Conservation (phyloP, 257 asterid species). For the Gentiana straminea region DNA sequence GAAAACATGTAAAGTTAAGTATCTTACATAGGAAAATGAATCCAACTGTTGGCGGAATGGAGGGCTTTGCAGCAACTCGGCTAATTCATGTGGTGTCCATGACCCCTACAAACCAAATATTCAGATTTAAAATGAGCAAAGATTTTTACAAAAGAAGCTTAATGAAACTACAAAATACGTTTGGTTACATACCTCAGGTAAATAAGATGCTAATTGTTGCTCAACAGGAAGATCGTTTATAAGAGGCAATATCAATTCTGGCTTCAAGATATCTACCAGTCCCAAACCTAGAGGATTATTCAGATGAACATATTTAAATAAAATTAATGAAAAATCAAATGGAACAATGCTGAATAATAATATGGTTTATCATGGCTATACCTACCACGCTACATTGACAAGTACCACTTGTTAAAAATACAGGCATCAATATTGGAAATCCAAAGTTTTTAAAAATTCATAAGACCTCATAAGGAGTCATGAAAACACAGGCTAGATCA, state of each 20-base stretch:
- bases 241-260: constrained; percentile 61
- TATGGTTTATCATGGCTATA: too few species aligned
- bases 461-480: too few species aligned
- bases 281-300: constrained; percentile 51
- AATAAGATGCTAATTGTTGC: constrained; percentile 54
- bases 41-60: constrained; percentile 94
- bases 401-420: too few species aligned
- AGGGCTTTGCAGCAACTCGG: constrained; percentile 85
- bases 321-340: neutral
- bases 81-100: constrained; percentile 69
- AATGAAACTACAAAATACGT: constrained; percentile 1
- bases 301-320: neutral
- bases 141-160: constrained; percentile 1
- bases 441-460: too few species aligned
- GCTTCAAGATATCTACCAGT: constrained; percentile 88
- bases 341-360: too few species aligned
- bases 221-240: constrained; percentile 55
- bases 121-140: constrained; percentile 10
- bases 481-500: too few species aligned
- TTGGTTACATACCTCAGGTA: constrained; percentile 58
- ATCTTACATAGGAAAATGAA: constrained; percentile 84
- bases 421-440: too few species aligned
- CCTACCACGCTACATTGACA: too few species aligned
- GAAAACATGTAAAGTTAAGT: constrained; percentile 1
- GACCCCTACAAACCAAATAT: constrained; percentile 42